Conservation (phyloP, 164 flowering plant genomes). For the Umbellularia californica region DNA sequence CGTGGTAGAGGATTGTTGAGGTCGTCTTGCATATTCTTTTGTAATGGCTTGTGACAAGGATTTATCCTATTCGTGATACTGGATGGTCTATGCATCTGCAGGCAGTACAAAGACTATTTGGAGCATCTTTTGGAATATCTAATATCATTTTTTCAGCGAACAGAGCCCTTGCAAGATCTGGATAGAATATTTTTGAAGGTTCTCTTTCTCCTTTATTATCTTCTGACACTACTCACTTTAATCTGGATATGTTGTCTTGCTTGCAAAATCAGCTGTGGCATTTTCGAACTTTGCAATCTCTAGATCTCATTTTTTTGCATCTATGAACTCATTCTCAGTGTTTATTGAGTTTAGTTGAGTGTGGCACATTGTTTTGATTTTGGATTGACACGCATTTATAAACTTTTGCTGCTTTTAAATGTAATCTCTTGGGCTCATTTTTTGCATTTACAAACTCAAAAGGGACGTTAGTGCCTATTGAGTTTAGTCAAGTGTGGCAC, state of each 20-base stretch:
- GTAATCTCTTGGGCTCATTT: neutral
- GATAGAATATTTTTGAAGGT: constrained; percentile 91
- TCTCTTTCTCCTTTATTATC: neutral
- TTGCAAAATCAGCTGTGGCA: neutral
- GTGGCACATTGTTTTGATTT: neutral
- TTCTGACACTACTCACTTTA: neutral
- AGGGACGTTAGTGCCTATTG: too few relatives aligned
- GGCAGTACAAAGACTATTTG: constrained; percentile 77
- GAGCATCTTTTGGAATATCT: constrained; percentile 78
- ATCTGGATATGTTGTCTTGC: neutral
- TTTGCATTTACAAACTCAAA: too few relatives aligned
- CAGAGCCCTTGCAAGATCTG: constrained; percentile 94
- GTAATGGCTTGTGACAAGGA: neutral
- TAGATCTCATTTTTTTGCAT: neutral
- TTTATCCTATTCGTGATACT: neutral
- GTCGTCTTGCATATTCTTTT: neutral
- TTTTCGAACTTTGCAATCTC: neutral
- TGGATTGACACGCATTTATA: neutral
- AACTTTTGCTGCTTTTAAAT: neutral
- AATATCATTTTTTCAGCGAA: constrained; percentile 70
- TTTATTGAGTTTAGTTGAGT: neutral
- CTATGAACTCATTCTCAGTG: neutral
- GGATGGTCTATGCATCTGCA: constrained; percentile 28
- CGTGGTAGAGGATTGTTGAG: neutral
- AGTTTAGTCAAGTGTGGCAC: too few relatives aligned